A percentile compares a stretch with the other conserved stretches of the same genome.
phyloP scores from a whole-genome alignment of 1,284 basidiomycete genomes.

The Ustilago xerochloae region DNA sequence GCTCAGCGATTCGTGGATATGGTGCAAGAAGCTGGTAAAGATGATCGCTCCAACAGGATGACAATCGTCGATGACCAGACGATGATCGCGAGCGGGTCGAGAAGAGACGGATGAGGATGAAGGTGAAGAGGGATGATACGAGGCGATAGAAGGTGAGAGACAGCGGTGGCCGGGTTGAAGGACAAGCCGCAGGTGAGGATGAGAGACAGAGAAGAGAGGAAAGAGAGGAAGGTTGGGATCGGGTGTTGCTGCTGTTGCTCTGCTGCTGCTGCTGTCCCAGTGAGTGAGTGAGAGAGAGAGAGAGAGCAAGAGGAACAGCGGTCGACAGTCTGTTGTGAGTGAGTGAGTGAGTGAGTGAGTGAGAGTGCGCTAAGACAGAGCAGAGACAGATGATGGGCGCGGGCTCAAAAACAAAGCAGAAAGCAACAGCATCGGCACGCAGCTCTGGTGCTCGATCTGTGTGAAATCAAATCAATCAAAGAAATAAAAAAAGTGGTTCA shows the following conservation, averaged over 20 bases:
- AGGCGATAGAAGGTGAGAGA: neutral
- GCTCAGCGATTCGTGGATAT: neutral
- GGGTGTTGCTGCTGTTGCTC: neutral
- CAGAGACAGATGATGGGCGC: neutral
- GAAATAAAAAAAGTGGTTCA: too few species aligned
- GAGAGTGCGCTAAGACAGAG: neutral
- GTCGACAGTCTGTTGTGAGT: neutral
- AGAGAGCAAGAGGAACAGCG: neutral
- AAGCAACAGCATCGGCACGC: too few species aligned
- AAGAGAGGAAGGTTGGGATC: constrained; percentile 1
- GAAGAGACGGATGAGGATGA: neutral
- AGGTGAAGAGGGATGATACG: neutral
- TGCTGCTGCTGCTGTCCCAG: neutral
- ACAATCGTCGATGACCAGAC: constrained; percentile 14
- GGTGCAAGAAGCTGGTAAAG: neutral
- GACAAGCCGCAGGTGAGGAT: constrained; percentile 5
- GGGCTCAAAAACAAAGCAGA: neutral
- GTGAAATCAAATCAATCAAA: too few species aligned
- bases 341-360: neutral
- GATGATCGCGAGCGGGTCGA: neutral
- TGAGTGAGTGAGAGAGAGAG: neutral
- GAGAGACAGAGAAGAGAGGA: constrained; percentile 4
- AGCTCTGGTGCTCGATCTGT: too few species aligned
- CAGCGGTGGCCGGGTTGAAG: constrained; percentile 8
- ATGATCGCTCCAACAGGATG: neutral